Conservation (phyloP, 2,329 filamentous ascomycete species). For the Trematosphaeria pertusa region DNA sequence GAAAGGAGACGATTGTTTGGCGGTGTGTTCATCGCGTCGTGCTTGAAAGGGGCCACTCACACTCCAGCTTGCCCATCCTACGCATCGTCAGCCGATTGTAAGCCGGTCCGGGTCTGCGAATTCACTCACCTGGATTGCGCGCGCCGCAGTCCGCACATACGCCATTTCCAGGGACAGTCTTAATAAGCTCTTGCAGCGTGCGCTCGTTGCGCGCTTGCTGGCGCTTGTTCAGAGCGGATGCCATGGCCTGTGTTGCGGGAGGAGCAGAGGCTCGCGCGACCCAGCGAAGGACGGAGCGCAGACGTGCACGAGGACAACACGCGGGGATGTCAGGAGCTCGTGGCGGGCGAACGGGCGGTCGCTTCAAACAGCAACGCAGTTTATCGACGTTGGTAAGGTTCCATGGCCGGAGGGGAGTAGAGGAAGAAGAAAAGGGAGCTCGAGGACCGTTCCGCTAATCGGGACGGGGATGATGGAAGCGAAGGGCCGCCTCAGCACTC, state of each 20-base stretch:
- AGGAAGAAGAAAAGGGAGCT: background rate
- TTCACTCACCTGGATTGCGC: conserved; percentile 81
- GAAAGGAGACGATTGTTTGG: background rate
- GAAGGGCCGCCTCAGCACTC: no score
- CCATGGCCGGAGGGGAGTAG: background rate
- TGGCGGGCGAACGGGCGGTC: conserved; percentile 2
- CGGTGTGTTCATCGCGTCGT: no score
- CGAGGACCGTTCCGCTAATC: background rate
- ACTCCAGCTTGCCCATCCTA: conserved; percentile 97
- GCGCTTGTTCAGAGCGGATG: conserved; percentile 84
- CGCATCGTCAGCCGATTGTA: conserved; percentile 39
- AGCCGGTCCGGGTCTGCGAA: background rate
- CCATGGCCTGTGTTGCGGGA: conserved; percentile 60
- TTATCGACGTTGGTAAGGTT: background rate
- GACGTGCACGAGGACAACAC: conserved; percentile 26
- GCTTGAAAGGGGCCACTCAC: conserved; percentile 63
- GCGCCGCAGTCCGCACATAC: conserved; percentile 91
- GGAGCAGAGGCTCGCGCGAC: conserved; percentile 27
- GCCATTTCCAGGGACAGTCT: conserved; percentile 85
- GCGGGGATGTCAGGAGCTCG: conserved; percentile 15
- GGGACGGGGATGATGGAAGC: no score
- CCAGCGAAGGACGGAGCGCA: conserved; percentile 19
- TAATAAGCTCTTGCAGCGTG: conserved; percentile 85
- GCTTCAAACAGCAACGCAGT: background rate
- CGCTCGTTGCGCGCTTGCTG: conserved; percentile 98